Percentiles rank a stretch among this genome's conserved stretches.
Evolutionary conservation across 768 basidiomycete genomes (phyloP).

Genomic region (Naematelia aurantialba): DNA sequence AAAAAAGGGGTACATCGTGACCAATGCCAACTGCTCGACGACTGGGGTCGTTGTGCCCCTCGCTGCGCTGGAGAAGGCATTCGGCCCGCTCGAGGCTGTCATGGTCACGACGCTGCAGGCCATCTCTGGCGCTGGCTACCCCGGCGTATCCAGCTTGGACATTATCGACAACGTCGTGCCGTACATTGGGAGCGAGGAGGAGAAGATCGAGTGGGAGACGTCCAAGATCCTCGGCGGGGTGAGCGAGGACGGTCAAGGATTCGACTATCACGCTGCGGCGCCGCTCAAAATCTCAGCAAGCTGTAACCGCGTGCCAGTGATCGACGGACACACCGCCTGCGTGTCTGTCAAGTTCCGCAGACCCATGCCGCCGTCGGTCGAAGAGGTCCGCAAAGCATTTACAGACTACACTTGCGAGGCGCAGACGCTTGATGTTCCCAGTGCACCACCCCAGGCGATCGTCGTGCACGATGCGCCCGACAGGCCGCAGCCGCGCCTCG

Average conservation of each 20-base stretch:
- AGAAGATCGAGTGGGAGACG: slow-evolving; percentile 99
- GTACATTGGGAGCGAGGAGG: slow-evolving; percentile 81
- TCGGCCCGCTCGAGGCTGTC: slow-evolving; percentile 88
- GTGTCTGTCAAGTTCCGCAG: slow-evolving; percentile 79
- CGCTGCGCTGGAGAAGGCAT: slow-evolving; percentile 54
- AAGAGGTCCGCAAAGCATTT: slow-evolving; percentile 81
- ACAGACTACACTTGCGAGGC: slow-evolving; percentile 69
- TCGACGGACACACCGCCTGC: slow-evolving; percentile 90
- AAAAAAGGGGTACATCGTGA: slow-evolving; percentile 83
- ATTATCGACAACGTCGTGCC: slow-evolving; percentile 95
- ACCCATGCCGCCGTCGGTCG: slow-evolving; percentile 75
- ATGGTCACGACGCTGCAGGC: slow-evolving; percentile 96
- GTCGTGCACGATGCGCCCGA: slow-evolving; percentile 90
- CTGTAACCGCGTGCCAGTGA: slow-evolving; percentile 91
- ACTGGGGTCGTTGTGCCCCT: slow-evolving; percentile 61
- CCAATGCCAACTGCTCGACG: slow-evolving; percentile 97
- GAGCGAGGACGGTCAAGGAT: slow-evolving; percentile 57
- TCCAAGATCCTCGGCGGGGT: slow-evolving; percentile 92
- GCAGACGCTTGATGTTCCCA: slow-evolving; percentile 66
- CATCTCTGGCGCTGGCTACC: slow-evolving; percentile 96
- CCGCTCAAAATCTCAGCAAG: slow-evolving; percentile 86
- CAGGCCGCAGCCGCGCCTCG: slow-evolving; percentile 88
- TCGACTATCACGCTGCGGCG: slow-evolving; percentile 77
- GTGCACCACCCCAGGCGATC: slow-evolving; percentile 77
- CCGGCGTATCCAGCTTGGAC: slow-evolving; percentile 82